A percentile compares a stretch with the other conserved stretches of the same genome.
These are phyloP conservation scores for Stagonosporopsis vannaccii DNA, from an alignment of 2,329 filamentous ascomycete species.

Conservation along the genomic window DNA sequence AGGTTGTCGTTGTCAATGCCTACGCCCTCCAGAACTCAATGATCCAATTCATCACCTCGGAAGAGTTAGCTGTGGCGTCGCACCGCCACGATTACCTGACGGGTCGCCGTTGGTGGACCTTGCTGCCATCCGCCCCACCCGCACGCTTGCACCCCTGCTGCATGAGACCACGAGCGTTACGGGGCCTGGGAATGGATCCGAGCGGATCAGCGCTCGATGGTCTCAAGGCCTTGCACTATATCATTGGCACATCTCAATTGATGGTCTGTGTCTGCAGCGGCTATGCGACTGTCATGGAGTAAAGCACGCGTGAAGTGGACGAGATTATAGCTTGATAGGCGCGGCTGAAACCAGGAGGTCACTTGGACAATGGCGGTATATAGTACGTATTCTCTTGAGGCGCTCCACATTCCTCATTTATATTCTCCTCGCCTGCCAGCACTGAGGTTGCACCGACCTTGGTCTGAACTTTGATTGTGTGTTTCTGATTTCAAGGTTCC, in stretches of 20 bases:
- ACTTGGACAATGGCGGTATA: conserved; percentile 10
- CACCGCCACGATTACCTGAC: conserved; percentile 9
- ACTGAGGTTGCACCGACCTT: conserved; percentile 4
- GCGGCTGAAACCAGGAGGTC: conserved; percentile 36
- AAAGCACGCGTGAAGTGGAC: conserved; percentile 31
- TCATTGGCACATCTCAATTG: conserved; percentile 20
- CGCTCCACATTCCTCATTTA: conserved; percentile 16
- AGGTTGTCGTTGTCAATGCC: conserved; percentile 10
- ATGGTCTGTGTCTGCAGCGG: conserved; percentile 34
- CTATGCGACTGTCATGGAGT: conserved; percentile 37
- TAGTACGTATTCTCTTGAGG: conserved; percentile 7
- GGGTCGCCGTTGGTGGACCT: conserved; percentile 7
- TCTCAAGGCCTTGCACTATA: conserved; percentile 11
- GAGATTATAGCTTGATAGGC: conserved; percentile 24
- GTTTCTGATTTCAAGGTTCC: conserved; percentile 25
- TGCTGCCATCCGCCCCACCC: conserved; percentile 5
- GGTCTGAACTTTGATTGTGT: conserved; percentile 9
- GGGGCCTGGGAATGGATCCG: conserved; percentile 19
- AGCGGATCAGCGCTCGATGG: conserved; percentile 20
- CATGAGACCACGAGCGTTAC: conserved; percentile 21
- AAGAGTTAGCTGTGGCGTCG: conserved; percentile 16
- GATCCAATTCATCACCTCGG: conserved; percentile 15
- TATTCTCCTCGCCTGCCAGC: conserved; percentile 19
- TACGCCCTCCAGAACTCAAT: conserved; percentile 14
- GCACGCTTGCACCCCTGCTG: conserved; percentile 15